phyloP scores from a whole-genome alignment of 306 rosid species.

The Argentina anserina region DNA sequence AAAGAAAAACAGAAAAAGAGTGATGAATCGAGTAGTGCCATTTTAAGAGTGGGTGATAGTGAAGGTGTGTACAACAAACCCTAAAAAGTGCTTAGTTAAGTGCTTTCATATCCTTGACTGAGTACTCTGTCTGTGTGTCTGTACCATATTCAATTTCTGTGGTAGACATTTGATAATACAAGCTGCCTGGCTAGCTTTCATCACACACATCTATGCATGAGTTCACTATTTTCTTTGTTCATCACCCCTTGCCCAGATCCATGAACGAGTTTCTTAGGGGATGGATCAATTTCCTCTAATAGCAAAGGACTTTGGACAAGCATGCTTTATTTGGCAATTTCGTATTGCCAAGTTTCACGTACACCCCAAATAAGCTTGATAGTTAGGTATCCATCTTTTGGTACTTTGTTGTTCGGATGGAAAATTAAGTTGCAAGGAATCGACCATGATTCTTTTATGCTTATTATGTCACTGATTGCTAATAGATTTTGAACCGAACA shows the following conservation, averaged over 20 bases:
- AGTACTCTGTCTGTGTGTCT: constrained; percentile 11
- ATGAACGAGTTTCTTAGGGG: constrained; percentile 18
- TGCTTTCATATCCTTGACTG: constrained; percentile 37
- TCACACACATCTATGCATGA: not conserved
- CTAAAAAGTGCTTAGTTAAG: constrained; percentile 24
- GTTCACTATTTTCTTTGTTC: not conserved
- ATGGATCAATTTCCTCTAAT: constrained; percentile 23
- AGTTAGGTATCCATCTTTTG: not conserved
- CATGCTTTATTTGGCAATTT: constrained; percentile 6
- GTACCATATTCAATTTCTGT: constrained; percentile 24
- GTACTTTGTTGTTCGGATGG: not conserved
- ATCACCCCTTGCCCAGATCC: constrained; percentile 9
- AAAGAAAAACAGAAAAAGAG: constrained; percentile 43
- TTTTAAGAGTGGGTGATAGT: constrained; percentile 36
- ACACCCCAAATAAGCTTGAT: not conserved
- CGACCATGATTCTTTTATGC: constrained; percentile 12
- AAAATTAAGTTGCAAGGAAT: not conserved
- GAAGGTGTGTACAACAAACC: constrained; percentile 30
- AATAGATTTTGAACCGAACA: not conserved
- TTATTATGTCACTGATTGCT: constrained; percentile 6
- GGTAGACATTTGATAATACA: constrained; percentile 33
- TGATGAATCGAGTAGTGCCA: constrained; percentile 30
- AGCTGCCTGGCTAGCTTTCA: constrained; percentile 1
- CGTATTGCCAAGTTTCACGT: not conserved
- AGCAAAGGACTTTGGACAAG: not conserved